Conservation (phyloP, 768 basidiomycete genomes). For the Hericium rajendrae region DNA sequence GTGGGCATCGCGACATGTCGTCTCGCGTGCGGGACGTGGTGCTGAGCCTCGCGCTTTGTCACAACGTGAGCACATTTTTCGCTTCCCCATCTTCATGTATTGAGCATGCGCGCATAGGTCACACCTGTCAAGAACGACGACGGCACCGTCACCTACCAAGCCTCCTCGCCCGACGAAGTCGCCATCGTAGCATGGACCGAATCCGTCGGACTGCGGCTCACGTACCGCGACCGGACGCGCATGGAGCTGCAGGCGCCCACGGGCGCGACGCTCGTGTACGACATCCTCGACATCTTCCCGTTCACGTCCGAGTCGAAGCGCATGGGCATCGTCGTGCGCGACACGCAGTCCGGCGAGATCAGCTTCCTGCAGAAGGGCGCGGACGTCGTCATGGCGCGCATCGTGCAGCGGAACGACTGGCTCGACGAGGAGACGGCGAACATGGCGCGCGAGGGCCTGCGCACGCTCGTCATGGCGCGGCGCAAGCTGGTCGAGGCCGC, state of each 20-base stretch:
- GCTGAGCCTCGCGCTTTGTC: slow-evolving; percentile 87
- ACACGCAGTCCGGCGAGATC: slow-evolving; percentile 64
- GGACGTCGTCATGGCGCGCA: slow-evolving; percentile 93
- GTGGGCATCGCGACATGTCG: slow-evolving; percentile 92
- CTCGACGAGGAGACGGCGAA: slow-evolving; percentile 97
- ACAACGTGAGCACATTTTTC: slow-evolving; percentile 59
- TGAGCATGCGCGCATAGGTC: slow-evolving; percentile 43
- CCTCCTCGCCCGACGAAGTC: slow-evolving; percentile 97
- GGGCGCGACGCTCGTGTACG: slow-evolving; percentile 57
- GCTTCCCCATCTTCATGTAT: neutral
- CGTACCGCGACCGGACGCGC: slow-evolving; percentile 81
- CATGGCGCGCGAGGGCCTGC: slow-evolving; percentile 93
- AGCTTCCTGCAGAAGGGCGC: slow-evolving; percentile 95
- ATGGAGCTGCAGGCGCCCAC: slow-evolving; percentile 74
- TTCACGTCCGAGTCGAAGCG: slow-evolving; percentile 99
- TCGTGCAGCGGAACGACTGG: slow-evolving; percentile 98
- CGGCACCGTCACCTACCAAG: slow-evolving; percentile 92
- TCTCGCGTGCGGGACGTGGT: slow-evolving; percentile 89
- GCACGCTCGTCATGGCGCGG: slow-evolving; percentile 88
- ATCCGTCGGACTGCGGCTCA: slow-evolving; percentile 84
- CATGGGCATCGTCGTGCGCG: slow-evolving; percentile 95
- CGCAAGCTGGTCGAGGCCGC: slow-evolving; percentile 62
- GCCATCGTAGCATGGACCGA: slow-evolving; percentile 98
- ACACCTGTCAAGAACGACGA: slow-evolving; percentile 95
- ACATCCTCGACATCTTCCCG: slow-evolving; percentile 91